phyloP scores from a whole-genome alignment of 2,329 filamentous ascomycete species.

The Aspergillus awamori region DNA sequence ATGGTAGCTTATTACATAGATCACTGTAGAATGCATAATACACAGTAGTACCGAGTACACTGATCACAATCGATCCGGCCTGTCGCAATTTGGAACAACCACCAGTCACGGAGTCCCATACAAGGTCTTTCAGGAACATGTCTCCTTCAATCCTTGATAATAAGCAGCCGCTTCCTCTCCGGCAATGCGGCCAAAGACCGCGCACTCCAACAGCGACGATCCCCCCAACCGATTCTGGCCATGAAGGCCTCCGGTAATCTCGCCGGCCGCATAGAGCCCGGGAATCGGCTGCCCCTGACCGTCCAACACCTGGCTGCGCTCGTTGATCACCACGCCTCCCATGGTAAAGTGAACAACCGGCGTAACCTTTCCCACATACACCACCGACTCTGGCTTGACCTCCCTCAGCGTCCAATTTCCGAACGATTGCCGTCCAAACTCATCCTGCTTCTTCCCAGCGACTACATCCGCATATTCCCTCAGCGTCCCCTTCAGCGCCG shows the following conservation, averaged over 20 bases:
- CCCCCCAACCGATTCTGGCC: slow-evolving; percentile 65
- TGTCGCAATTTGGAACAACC: neutral
- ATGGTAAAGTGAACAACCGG: slow-evolving; percentile 69
- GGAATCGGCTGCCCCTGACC: slow-evolving; percentile 49
- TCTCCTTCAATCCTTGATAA: slow-evolving; percentile 10
- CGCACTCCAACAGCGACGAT: slow-evolving; percentile 65
- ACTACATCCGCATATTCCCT: slow-evolving; percentile 55
- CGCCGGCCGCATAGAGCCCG: slow-evolving; percentile 65
- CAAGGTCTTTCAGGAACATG: neutral
- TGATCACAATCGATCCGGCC: too few species aligned
- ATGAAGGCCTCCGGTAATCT: slow-evolving; percentile 67
- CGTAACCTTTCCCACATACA: slow-evolving; percentile 63
- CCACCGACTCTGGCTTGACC: slow-evolving; percentile 53
- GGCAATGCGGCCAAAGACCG: slow-evolving; percentile 64
- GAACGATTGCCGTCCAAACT: slow-evolving; percentile 55
- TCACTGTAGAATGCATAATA: too few species aligned
- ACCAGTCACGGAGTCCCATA: neutral
- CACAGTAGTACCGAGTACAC: too few species aligned
- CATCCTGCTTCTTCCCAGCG: slow-evolving; percentile 44
- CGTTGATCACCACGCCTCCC: slow-evolving; percentile 64
- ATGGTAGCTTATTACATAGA: neutral
- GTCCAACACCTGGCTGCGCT: slow-evolving; percentile 55
- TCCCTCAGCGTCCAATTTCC: slow-evolving; percentile 59
- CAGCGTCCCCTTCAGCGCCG: slow-evolving; percentile 47
- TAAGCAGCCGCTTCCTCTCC: slow-evolving; percentile 51